These are phyloP conservation scores for Smittium culicis DNA, from an alignment of 371 early-diverging fungal species.

Conservation along the genomic window DNA sequence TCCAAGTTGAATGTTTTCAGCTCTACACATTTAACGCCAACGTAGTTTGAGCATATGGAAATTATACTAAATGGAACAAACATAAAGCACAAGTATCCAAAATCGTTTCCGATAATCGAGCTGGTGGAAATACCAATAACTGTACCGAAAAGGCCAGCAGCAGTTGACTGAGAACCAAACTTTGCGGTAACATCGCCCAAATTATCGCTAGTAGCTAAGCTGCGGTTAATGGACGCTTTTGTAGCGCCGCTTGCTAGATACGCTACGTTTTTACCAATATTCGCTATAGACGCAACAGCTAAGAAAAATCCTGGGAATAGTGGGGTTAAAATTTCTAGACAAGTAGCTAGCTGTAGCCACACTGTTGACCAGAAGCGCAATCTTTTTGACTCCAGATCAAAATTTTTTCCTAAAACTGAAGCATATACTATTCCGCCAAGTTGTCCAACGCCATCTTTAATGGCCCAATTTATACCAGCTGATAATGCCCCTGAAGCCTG, in stretches of 20 bases:
- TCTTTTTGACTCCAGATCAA: slow-evolving; percentile 62
- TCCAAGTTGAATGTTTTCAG: slow-evolving; percentile 27
- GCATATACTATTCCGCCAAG: slow-evolving; percentile 72
- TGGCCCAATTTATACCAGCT: slow-evolving; percentile 69
- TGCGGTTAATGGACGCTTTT: slow-evolving; percentile 54
- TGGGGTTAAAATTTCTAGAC: slow-evolving; percentile 56
- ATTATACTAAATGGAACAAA: slow-evolving; percentile 24
- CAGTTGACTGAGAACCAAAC: slow-evolving; percentile 56
- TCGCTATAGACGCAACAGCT: slow-evolving; percentile 51
- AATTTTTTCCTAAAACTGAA: slow-evolving; percentile 41
- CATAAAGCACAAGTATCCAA: slow-evolving; percentile 21
- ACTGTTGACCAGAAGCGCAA: slow-evolving; percentile 48
- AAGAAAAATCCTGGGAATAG: slow-evolving; percentile 51
- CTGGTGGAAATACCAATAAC: slow-evolving; percentile 23
- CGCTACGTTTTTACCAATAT: slow-evolving; percentile 65
- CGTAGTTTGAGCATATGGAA: slow-evolving; percentile 30
- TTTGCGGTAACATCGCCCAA: slow-evolving; percentile 69
- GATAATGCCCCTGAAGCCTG: slow-evolving; percentile 51
- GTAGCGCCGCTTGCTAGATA: slow-evolving; percentile 64
- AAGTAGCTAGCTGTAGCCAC: slow-evolving; percentile 47
- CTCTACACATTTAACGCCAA: slow-evolving; percentile 18
- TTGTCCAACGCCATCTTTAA: slow-evolving; percentile 73
- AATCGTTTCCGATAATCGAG: slow-evolving; percentile 9
- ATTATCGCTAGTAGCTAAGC: slow-evolving; percentile 49
- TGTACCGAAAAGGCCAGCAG: slow-evolving; percentile 60